A percentile compares a stretch with the other conserved stretches of the same genome.
Conservation (phyloP, 352 stramenopile genomes). For the Globisporangium cylindrosporum region DNA sequence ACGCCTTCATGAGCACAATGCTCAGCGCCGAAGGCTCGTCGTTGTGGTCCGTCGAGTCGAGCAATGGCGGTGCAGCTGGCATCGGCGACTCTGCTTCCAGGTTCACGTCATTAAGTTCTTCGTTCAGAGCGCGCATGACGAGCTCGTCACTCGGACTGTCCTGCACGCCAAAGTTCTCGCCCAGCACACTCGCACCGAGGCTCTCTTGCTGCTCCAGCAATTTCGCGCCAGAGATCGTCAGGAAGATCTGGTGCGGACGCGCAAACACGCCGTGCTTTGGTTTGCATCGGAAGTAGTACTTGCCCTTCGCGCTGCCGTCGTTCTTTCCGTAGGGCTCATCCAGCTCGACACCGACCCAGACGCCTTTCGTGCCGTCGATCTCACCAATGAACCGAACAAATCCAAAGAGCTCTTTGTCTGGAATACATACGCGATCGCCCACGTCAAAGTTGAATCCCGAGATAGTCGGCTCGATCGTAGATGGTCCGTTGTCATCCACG, state of each 20-base stretch:
- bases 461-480: conserved; percentile 23
- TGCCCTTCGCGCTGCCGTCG: conserved; percentile 77
- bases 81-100: conserved; percentile 23
- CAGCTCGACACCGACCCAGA: conserved; percentile 79
- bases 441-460: conserved; percentile 49
- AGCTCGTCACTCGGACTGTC: conserved; percentile 28
- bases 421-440: conserved; percentile 80
- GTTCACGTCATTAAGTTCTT: conserved; percentile 22
- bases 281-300: conserved; percentile 78
- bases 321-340: conserved; percentile 80
- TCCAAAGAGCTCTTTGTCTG: conserved; percentile 80
- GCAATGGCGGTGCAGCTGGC: conserved; percentile 20
- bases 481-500: conserved; percentile 41
- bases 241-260: conserved; percentile 70
- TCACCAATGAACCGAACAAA: conserved; percentile 77
- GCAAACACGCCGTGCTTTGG: conserved; percentile 81
- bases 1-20: conserved; percentile 55
- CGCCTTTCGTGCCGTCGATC: conserved; percentile 62
- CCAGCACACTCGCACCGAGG: conserved; percentile 18
- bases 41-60: conserved; percentile 24
- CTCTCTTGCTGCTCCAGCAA: conserved; percentile 43
- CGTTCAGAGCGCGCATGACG: conserved; percentile 20
- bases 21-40: conserved; percentile 59
- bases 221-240: conserved; percentile 59
- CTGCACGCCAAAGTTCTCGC: conserved; percentile 11